A percentile compares a stretch with the other conserved stretches of the same genome.
These are phyloP conservation scores for Bruguiera hainesii DNA, from an alignment of 441 rosid genomes.

Conservation along the genomic window DNA sequence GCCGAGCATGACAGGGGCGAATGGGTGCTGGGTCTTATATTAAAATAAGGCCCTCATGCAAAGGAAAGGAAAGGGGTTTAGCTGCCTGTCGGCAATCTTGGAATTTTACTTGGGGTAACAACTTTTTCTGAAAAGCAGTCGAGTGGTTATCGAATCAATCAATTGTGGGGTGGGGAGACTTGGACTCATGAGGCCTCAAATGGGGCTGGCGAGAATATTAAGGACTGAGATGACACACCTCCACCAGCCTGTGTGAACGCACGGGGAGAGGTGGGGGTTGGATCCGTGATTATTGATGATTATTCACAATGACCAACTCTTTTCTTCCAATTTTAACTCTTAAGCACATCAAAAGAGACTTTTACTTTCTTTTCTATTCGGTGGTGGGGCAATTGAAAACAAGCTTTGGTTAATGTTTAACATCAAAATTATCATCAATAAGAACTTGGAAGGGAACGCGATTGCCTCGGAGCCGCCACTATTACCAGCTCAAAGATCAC, in stretches of 20 bases:
- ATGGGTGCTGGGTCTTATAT: neutral
- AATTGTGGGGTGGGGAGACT: no score
- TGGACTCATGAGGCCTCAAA: neutral
- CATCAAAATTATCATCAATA: neutral
- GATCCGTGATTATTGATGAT: conserved; percentile 14
- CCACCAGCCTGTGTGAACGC: conserved; percentile 4
- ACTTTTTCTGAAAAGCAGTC: conserved; percentile 10
- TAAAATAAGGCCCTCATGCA: neutral
- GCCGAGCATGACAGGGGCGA: neutral
- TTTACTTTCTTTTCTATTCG: neutral
- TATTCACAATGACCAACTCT: conserved; percentile 14
- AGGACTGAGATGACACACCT: conserved; percentile 22
- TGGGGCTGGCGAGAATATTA: neutral
- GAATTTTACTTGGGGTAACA: conserved; percentile 8
- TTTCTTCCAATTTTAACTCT: neutral
- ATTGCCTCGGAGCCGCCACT: conserved; percentile 22
- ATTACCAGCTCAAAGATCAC: neutral
- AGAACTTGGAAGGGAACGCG: neutral
- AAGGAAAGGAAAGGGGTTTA: neutral
- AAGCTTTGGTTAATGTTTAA: neutral
- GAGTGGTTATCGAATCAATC: no score
- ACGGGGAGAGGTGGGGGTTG: conserved; percentile 6
- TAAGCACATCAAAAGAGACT: neutral
- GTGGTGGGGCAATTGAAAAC: neutral
- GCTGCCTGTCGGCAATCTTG: conserved; percentile 20